Base-by-base conservation (phyloP, 2,329 filamentous ascomycete genomes). In the Coniella vitis region DNA sequence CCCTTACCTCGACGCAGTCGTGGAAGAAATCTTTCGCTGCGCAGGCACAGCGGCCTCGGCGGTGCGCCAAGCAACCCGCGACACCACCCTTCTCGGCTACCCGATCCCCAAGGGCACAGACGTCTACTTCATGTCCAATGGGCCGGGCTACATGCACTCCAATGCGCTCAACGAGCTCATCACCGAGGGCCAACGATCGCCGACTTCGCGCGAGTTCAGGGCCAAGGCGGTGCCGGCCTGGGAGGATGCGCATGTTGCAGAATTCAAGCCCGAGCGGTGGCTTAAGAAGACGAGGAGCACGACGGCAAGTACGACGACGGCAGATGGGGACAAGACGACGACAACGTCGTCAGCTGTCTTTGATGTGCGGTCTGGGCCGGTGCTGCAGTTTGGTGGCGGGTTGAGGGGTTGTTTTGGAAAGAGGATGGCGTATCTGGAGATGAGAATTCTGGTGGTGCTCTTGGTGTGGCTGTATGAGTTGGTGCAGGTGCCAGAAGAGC, bases 21-120 rank as follows among this genome's bases (percentile, higher is more conserved):
- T 69, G 61, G 66, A 67, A 45, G 71, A 74, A 57, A 66, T 67
- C 0, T 63, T 74, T 4, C 68, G 71, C 37, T 67, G 64, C 59
- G 71, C 71, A 49, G 68, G 69, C 2, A 68, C 70, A 3, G 71
- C 72, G 38, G 69, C 69, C 20, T 68, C 70, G 63, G 69, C 68
- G 2, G 68, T 72, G n/a, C 65, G 70, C 7, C 61, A 72, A 52
- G 64, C 67, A 0, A 42, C 69, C 25, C 58, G 56, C 4, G 67
- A 70, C 21, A 68, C 71, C 47, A 57, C 51, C 4, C 58, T 74
- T 1, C 66, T 65, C 3, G 61, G 61, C 1, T 70, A 69, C 59
- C 57, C 61, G 34, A 59, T 74, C 1, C 70, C 70, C 2, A 64
- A 51, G 7, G 68, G 69, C 8, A 72, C 70, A 4, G 64, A 70